Evolutionary conservation across 805 yeast genomes (phyloP).

Genomic region (Nakazawaea holstii): DNA sequence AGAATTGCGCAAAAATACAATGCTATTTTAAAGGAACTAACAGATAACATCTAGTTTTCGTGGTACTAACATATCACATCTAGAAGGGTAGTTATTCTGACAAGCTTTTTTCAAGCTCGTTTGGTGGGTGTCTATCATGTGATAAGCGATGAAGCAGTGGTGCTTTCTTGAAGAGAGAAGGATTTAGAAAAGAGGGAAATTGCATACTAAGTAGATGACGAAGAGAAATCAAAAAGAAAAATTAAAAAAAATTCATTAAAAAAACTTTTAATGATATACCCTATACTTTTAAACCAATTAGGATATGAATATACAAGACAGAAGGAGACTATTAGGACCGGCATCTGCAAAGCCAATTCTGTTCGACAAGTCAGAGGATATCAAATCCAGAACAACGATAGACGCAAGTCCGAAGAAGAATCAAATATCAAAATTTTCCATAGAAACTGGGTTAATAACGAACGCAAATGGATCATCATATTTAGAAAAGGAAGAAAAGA

Average conservation of each 20-base stretch:
- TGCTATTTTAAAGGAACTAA: too few relatives aligned
- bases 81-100: too few relatives aligned
- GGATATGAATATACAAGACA: constrained; percentile 45
- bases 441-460: constrained; percentile 58
- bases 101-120: too few relatives aligned
- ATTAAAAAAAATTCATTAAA: constrained; percentile 1
- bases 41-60: too few relatives aligned
- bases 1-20: too few relatives aligned
- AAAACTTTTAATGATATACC: not conserved
- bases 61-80: too few relatives aligned
- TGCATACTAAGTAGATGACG: too few relatives aligned
- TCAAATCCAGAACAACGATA: constrained; percentile 9
- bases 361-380: constrained; percentile 24
- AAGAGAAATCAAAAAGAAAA: too few relatives aligned
- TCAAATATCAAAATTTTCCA: constrained; percentile 38
- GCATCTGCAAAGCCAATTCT: constrained; percentile 50
- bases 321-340: constrained; percentile 88
- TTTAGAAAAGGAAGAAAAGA: constrained; percentile 56
- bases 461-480: constrained; percentile 83
- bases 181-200: too few relatives aligned
- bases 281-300: not conserved
- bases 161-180: too few relatives aligned
- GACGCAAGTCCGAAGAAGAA: constrained; percentile 14
- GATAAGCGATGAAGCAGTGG: too few relatives aligned
- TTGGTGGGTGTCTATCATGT: too few relatives aligned